phyloP scores from a whole-genome alignment of 371 early-diverging fungal species.

The Mucor saturninus region DNA sequence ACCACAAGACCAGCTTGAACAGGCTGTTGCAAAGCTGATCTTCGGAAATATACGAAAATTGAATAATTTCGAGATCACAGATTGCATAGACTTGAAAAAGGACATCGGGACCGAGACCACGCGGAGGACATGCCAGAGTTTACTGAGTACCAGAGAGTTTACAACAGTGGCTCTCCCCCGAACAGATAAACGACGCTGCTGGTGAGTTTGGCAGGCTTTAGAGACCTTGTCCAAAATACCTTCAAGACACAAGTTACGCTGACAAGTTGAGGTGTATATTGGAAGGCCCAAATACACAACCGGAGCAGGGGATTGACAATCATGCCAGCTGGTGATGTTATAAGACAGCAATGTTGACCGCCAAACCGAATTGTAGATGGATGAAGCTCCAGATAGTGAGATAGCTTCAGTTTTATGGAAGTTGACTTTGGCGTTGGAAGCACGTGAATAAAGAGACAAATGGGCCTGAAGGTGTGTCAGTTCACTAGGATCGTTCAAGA shows the following conservation, averaged over 20 bases:
- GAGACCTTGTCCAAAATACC: constrained; percentile 13
- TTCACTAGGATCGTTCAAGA: constrained; percentile 12
- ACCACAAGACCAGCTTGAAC: too few species aligned
- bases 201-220: constrained; percentile 8
- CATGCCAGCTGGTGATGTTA: constrained; percentile 21
- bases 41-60: too few species aligned
- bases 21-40: too few species aligned
- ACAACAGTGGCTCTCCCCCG: too few species aligned
- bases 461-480: constrained; percentile 9
- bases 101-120: too few species aligned
- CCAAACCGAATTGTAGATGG: neutral
- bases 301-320: constrained; percentile 3
- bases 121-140: too few species aligned
- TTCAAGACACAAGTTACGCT: constrained; percentile 17
- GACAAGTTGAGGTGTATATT: constrained; percentile 5
- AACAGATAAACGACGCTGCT: neutral
- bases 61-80: too few species aligned
- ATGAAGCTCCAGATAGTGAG: constrained; percentile 23
- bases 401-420: constrained; percentile 23
- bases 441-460: constrained; percentile 12
- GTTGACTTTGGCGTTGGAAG: constrained; percentile 32
- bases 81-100: too few species aligned
- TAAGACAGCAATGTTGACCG: neutral
- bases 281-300: constrained; percentile 30
- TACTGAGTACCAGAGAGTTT: too few species aligned